Conservation (phyloP, 1,284 basidiomycete genomes). For the Hymenochaete sp. region DNA sequence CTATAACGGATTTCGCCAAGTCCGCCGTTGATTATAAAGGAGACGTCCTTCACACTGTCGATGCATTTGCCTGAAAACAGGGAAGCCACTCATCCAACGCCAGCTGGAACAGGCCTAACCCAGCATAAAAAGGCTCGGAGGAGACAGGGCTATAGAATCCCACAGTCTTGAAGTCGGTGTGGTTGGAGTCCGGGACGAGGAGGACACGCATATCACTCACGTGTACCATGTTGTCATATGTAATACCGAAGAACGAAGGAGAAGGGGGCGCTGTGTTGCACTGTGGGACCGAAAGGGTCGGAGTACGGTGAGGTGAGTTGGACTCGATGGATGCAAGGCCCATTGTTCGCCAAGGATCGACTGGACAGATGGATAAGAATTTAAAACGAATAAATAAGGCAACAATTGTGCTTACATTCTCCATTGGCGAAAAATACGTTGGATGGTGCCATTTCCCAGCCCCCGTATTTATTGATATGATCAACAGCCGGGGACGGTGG, state of each 20-base stretch:
- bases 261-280: slow-evolving; percentile 30
- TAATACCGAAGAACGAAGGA: slow-evolving; percentile 38
- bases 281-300: slow-evolving; percentile 32
- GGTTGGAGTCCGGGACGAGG: slow-evolving; percentile 37
- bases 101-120: slow-evolving; percentile 36
- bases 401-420: slow-evolving; percentile 31
- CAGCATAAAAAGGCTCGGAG: slow-evolving; percentile 38
- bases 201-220: slow-evolving; percentile 42
- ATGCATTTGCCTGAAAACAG: slow-evolving; percentile 31
- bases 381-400: not conserved
- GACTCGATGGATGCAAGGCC: slow-evolving; percentile 41
- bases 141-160: slow-evolving; percentile 42
- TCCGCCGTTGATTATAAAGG: too few species aligned
- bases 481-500: slow-evolving; percentile 34
- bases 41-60: too few species aligned
- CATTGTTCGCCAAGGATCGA: slow-evolving; percentile 48
- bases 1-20: too few species aligned
- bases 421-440: slow-evolving; percentile 43
- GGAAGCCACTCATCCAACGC: slow-evolving; percentile 42
- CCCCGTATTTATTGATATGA: slow-evolving; percentile 40
- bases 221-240: slow-evolving; percentile 39
- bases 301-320: slow-evolving; percentile 36
- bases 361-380: slow-evolving; percentile 23
- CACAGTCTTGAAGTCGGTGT: slow-evolving; percentile 39
- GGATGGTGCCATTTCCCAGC: slow-evolving; percentile 42